Evolutionary conservation across 2,329 filamentous ascomycete species (phyloP).

Genomic region (Colletotrichum trifolii): DNA sequence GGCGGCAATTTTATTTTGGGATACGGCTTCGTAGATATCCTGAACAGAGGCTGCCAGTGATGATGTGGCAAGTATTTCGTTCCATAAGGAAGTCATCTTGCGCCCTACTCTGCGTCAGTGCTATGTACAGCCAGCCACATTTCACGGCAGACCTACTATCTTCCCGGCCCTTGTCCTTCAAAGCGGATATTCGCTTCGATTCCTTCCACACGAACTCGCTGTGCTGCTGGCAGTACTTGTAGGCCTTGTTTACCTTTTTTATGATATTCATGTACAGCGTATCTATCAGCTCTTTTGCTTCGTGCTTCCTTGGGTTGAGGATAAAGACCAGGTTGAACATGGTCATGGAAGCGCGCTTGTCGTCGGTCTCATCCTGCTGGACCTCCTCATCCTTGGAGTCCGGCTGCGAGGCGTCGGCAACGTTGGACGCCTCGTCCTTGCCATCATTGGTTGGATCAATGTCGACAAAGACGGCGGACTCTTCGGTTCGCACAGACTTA

Average conservation of each 20-base stretch:
- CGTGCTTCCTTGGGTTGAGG: constrained; percentile 80
- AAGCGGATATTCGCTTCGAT: constrained; percentile 80
- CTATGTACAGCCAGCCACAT: neutral
- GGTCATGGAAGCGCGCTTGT: constrained; percentile 80
- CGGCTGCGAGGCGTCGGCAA: constrained; percentile 41
- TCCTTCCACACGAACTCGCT: constrained; percentile 93
- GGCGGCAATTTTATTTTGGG: constrained; percentile 86
- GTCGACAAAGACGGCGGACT: constrained; percentile 42
- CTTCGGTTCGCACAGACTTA: constrained; percentile 41
- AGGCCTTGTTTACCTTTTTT: constrained; percentile 90
- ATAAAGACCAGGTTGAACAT: constrained; percentile 99
- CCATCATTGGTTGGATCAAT: constrained; percentile 36
- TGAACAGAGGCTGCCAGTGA: constrained; percentile 85
- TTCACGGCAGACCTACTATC: constrained; percentile 57
- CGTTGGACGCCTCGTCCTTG: constrained; percentile 44
- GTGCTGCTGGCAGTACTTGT: constrained; percentile 92
- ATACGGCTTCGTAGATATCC: constrained; percentile 84
- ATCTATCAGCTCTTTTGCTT: constrained; percentile 80
- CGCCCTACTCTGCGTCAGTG: constrained; percentile 51
- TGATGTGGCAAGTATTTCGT: constrained; percentile 76
- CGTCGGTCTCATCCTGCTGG: constrained; percentile 62
- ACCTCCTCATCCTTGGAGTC: constrained; percentile 45
- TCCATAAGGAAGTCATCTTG: constrained; percentile 76
- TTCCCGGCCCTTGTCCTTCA: constrained; percentile 86
- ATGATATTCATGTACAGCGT: constrained; percentile 87